A percentile compares a stretch with the other conserved stretches of the same genome.
These are phyloP conservation scores for Ascochyta rabiei DNA, from an alignment of 2,329 filamentous ascomycete genomes.

Conservation along the genomic window DNA sequence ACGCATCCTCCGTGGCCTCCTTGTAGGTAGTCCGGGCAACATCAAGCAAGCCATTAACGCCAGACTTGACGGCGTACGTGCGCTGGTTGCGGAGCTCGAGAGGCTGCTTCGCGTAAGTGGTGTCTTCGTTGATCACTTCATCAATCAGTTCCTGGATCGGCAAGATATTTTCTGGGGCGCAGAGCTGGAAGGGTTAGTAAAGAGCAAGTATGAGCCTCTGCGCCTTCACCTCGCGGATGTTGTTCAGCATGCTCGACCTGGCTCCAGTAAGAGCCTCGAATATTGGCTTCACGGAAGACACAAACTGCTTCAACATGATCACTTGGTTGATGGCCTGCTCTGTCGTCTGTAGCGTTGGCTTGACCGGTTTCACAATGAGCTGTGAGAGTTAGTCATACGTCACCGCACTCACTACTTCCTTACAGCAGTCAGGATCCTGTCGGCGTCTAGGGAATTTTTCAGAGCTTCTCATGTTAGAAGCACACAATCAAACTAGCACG, in stretches of 20 bases:
- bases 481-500: conserved; percentile 10
- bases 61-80: conserved; percentile 86
- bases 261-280: conserved; percentile 71
- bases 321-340: conserved; percentile 87
- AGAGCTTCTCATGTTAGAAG: conserved; percentile 57
- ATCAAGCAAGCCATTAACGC: conserved; percentile 84
- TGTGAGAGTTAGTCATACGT: conserved; percentile 47
- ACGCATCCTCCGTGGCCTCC: conserved; percentile 80
- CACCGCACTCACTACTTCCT: background rate
- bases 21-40: conserved; percentile 89
- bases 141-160: conserved; percentile 70
- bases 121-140: conserved; percentile 78
- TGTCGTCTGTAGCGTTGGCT: conserved; percentile 68
- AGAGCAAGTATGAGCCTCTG: background rate
- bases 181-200: conserved; percentile 56
- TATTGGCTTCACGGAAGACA: conserved; percentile 70
- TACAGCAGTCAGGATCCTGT: conserved; percentile 78
- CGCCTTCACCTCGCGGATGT: conserved; percentile 64
- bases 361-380: conserved; percentile 76
- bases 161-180: conserved; percentile 65
- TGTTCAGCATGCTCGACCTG: conserved; percentile 66
- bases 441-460: conserved; percentile 77
- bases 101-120: conserved; percentile 76
- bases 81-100: conserved; percentile 89
- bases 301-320: conserved; percentile 83